Conservation (phyloP, 1,284 basidiomycete species). For the Ceratobasidium sp. region DNA sequence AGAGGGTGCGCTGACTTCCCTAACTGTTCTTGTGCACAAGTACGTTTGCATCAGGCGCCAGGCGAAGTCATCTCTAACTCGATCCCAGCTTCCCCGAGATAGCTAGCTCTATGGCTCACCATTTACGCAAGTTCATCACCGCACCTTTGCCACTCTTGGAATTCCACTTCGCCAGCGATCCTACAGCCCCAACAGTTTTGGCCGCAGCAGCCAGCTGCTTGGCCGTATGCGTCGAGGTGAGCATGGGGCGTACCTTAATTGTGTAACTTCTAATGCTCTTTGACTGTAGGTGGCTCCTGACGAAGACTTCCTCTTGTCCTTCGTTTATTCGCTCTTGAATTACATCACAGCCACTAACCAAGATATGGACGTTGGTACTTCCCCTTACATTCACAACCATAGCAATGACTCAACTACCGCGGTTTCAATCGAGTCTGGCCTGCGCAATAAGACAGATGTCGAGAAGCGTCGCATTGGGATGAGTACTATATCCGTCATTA, state of each 20-base stretch:
- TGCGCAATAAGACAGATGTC: slow-evolving; percentile 76
- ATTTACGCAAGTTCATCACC: slow-evolving; percentile 86
- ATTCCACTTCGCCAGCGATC: slow-evolving; percentile 76
- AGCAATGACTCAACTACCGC: slow-evolving; percentile 57
- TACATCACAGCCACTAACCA: slow-evolving; percentile 82
- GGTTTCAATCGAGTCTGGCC: slow-evolving; percentile 63
- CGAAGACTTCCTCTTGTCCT: slow-evolving; percentile 90
- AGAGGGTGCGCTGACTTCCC: slow-evolving; percentile 82
- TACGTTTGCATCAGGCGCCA: slow-evolving; percentile 49
- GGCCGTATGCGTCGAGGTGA: slow-evolving; percentile 83
- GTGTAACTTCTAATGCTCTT: slow-evolving; percentile 1
- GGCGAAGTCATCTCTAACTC: slow-evolving; percentile 2
- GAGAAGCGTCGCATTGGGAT: slow-evolving; percentile 84
- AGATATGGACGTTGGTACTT: slow-evolving; percentile 60
- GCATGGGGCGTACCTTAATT: slow-evolving; percentile 40
- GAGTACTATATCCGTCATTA: slow-evolving; percentile 88
- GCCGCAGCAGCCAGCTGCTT: slow-evolving; percentile 87
- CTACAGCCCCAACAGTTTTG: slow-evolving; percentile 74
- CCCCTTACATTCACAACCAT: slow-evolving; percentile 52
- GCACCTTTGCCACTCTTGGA: slow-evolving; percentile 88
- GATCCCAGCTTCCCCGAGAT: slow-evolving; percentile 74
- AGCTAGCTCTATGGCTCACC: slow-evolving; percentile 74
- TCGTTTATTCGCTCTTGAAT: slow-evolving; percentile 94
- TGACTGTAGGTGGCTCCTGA: slow-evolving; percentile 72
- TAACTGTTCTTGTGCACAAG: slow-evolving; percentile 82